Evolutionary conservation across 2,329 filamentous ascomycete genomes (phyloP).

Genomic region (Neopestalotiopsis sp.): DNA sequence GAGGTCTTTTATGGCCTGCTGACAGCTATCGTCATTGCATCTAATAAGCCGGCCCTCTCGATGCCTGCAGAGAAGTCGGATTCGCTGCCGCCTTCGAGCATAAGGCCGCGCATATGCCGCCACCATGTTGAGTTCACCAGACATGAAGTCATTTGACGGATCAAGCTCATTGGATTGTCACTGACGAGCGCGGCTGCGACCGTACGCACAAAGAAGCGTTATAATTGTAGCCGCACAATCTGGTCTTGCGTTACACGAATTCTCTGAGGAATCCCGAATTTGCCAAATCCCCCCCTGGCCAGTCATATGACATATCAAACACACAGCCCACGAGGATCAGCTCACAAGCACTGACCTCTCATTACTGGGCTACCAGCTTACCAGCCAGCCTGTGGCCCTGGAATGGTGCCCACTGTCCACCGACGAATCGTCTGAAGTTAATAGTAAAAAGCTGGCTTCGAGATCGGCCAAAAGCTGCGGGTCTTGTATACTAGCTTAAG

Average conservation of each 20-base stretch:
- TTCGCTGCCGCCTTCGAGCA: neutral
- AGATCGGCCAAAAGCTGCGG: neutral
- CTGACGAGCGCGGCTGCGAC: neutral
- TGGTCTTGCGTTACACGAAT: neutral
- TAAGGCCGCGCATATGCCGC: neutral
- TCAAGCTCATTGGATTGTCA: neutral
- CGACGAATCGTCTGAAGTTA: constrained; percentile 3
- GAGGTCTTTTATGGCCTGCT: neutral
- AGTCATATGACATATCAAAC: constrained; percentile 1
- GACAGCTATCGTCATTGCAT: constrained; percentile 12
- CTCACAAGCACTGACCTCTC: neutral
- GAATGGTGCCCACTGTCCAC: neutral
- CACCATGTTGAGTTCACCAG: neutral
- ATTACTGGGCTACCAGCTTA: neutral
- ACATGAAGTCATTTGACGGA: constrained; percentile 7
- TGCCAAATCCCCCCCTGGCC: neutral
- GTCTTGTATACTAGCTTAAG: neutral
- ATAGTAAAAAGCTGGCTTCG: neutral
- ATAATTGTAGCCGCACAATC: neutral
- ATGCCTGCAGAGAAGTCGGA: constrained; percentile 9
- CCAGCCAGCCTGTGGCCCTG: neutral
- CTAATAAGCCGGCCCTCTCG: constrained; percentile 1
- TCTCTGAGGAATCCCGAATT: neutral
- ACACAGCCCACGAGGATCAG: neutral
- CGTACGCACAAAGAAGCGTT: neutral